Base-by-base conservation (phyloP, 2,329 filamentous ascomycete species). In the Phymatotrichopsis omnivora region DNA sequence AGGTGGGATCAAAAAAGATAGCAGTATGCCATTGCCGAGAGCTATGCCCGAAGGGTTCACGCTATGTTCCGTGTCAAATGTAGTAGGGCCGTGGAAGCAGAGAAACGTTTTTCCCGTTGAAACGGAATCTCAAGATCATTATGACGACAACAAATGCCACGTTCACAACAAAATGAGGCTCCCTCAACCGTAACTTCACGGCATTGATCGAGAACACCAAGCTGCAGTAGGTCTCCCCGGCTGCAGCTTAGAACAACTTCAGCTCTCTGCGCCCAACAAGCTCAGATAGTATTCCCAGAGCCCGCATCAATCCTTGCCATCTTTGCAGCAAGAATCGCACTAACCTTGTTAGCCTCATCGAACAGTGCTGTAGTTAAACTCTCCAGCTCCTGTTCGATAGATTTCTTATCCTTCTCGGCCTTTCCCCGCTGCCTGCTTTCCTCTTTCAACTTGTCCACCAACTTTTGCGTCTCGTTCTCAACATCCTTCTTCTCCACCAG, bases 311-410 rank as follows among this genome's bases (percentile, higher is more conserved):
- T 35, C 16, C 35, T 16, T 16, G 10, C 29, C 16, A 5, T n/a
- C 24, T 3, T 30, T 7, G 5, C 2, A 16, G 11, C n/a, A n/a
- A 12, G 28, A 35, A 35, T 17, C 36, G 5, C 35, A 61, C 65
- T 49, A 62, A 78, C 75, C 64, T 82, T 87, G 67, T 98, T 96
- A 38, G 91, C 91, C 68, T 98, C 89, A 61, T 96, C 86, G 53
- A 98, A 98, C n/a, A 98, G 72, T 22, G 85, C 86, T 1, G 85
- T 79, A 0, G 91, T 96, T 53, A 98, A 65, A 41, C 78, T 84
- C 65, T 96, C 91, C 34, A 98, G 68, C 64, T 98, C 91, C 56
- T 82, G 79, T 63, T 98, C 91, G 23, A 95, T 94, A 53, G 79
- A 79, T 63, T 82, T 84, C 69, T 91, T 94, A 45, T 85, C 83